These are phyloP conservation scores for Uromyces viciae-fabae DNA, from an alignment of 1,284 basidiomycete genomes.

Conservation along the genomic window DNA sequence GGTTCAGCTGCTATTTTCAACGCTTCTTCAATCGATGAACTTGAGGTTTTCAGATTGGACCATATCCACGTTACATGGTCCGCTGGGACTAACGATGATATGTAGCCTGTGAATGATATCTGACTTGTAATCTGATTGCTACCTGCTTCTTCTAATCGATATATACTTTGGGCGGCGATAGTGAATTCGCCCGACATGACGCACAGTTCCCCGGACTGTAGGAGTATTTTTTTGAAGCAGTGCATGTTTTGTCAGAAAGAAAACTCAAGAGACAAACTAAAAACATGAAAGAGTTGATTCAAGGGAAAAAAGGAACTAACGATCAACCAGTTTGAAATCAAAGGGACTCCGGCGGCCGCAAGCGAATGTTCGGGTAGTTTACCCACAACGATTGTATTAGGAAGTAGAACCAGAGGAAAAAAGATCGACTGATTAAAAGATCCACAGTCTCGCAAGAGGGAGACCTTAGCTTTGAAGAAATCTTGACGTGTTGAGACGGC, in stretches of 20 bases:
- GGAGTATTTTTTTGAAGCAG: not conserved
- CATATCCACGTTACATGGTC: not conserved
- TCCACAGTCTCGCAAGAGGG: not conserved
- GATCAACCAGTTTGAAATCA: slow-evolving; percentile 10
- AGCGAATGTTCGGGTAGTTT: not conserved
- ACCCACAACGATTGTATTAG: not conserved
- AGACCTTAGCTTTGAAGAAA: not conserved
- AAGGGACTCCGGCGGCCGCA: not conserved
- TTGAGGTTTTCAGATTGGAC: not conserved
- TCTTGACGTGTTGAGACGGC: not conserved
- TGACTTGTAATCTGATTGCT: not conserved
- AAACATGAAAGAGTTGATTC: not conserved
- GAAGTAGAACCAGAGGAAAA: not conserved
- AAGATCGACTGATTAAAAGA: not conserved
- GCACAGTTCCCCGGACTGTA: slow-evolving; percentile 21
- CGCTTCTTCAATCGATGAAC: not conserved
- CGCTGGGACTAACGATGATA: not conserved
- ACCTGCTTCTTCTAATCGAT: not conserved
- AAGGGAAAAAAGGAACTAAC: not conserved
- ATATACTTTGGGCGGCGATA: slow-evolving; percentile 7
- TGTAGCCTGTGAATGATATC: slow-evolving; percentile 3
- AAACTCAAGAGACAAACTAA: not conserved
- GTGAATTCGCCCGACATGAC: not conserved
- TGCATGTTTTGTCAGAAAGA: not conserved
- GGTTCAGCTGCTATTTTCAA: not conserved